A percentile compares a stretch with the other conserved stretches of the same genome.
Evolutionary conservation across 441 rosid genomes (phyloP).

Genomic region (Raphanus hybrid): DNA sequence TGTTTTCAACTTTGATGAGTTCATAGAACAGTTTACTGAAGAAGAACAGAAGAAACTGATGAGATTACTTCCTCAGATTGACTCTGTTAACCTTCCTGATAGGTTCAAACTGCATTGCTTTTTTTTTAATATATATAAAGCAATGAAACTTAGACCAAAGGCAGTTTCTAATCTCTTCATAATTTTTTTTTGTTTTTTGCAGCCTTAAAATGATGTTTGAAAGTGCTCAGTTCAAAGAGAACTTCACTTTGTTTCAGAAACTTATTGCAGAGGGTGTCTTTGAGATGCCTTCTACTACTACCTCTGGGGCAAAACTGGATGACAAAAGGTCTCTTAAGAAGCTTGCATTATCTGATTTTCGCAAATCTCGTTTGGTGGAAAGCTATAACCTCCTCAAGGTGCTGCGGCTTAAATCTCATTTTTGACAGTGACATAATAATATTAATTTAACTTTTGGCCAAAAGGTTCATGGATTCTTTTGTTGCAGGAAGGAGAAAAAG

Average conservation of each 20-base stretch:
- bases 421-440: slow-evolving; percentile 11
- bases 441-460: slow-evolving; percentile 11
- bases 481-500: slow-evolving; percentile 37
- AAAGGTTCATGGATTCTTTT: slow-evolving; percentile 25
- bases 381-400: slow-evolving; percentile 70
- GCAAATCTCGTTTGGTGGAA: slow-evolving; percentile 81
- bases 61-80: slow-evolving; percentile 71
- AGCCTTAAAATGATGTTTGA: slow-evolving; percentile 80
- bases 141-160: neutral
- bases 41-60: slow-evolving; percentile 87
- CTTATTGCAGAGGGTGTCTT: slow-evolving; percentile 85
- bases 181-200: too few species aligned
- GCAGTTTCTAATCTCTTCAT: slow-evolving; percentile 5
- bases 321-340: slow-evolving; percentile 66
- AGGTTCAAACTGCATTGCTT: slow-evolving; percentile 49
- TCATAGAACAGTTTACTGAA: slow-evolving; percentile 62
- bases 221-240: slow-evolving; percentile 85
- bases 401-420: slow-evolving; percentile 32
- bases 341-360: slow-evolving; percentile 59
- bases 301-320: slow-evolving; percentile 50
- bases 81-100: slow-evolving; percentile 60
- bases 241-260: slow-evolving; percentile 67
- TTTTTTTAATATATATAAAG: neutral
- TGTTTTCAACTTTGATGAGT: slow-evolving; percentile 82
- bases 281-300: slow-evolving; percentile 51